A percentile compares a stretch with the other conserved stretches of the same genome.
Evolutionary conservation across 805 yeast genomes (phyloP).

Genomic region (Vanderwaltozyma verrucispora): DNA sequence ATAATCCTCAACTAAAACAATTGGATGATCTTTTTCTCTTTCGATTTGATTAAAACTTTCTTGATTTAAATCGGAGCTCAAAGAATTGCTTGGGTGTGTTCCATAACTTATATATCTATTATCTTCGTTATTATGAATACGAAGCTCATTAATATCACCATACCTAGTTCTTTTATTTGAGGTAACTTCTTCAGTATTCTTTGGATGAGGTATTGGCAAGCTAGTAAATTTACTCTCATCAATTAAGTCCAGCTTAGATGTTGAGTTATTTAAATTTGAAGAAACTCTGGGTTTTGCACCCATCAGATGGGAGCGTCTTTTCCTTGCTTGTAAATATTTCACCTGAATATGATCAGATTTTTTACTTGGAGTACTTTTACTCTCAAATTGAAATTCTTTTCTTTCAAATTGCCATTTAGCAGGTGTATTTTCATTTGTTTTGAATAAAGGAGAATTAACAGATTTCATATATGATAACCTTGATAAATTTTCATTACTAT

Average conservation of each 20-base stretch:
- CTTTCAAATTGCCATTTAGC: conserved; percentile 20
- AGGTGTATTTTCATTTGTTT: conserved; percentile 12
- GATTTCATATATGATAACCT: conserved; percentile 6
- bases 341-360: conserved; percentile 6
- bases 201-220: conserved; percentile 25
- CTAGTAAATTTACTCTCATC: conserved; percentile 23
- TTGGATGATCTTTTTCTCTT: conserved; percentile 10
- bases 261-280: conserved; percentile 15
- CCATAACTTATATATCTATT: conserved; percentile 12
- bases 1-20: conserved; percentile 25
- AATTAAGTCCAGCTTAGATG: conserved; percentile 24
- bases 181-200: background rate
- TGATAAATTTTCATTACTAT: conserved; percentile 5
- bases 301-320: conserved; percentile 17
- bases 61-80: background rate
- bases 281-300: conserved; percentile 24
- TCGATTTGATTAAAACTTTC: background rate
- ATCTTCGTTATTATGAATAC: conserved; percentile 9
- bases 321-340: conserved; percentile 10
- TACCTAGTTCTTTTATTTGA: conserved; percentile 5
- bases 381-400: conserved; percentile 21
- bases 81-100: background rate
- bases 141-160: conserved; percentile 11
- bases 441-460: conserved; percentile 9
- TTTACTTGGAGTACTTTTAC: conserved; percentile 26